Evolutionary conservation across 2,329 filamentous ascomycete genomes (phyloP), one percentile per base, ranked within the genome.

Genomic region (Colletotrichum euphorbiae): DNA sequence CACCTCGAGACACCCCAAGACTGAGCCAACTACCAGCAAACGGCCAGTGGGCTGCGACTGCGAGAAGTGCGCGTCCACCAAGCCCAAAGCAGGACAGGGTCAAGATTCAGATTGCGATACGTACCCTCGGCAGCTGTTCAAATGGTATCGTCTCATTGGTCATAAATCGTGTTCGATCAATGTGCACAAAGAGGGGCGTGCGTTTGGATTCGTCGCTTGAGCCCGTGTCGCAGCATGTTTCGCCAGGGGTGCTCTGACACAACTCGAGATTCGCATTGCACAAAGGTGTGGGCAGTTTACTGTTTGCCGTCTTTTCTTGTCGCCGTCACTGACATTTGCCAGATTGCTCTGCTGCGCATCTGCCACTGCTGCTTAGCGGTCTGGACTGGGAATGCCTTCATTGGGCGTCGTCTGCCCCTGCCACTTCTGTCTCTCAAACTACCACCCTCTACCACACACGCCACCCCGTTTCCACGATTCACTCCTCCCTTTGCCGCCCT

Each of bases 161-260:
- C 57, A 43, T 8, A 40, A 40, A 46, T 15, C 1, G n/a, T 6
- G 1, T 36, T 48, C 24, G 58, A 67, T 46, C 24, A 55, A 67
- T 57, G 66, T 52, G 55, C 60, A 48, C 33, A 42, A 19, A 54
- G 40, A 66, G 68, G 64, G 64, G 52, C 40, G 61, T 65, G 61
- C 48, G 61, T 58, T 51, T 65, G 46, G 40, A 59, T 65, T 52
- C n/a, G 54, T 60, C 54, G 65, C 65, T 65, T 65, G 55, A 64
- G 67, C 62, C 62, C 67, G 65, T 59, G 77, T 79, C 75, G 73
- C 77, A 79, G 75, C 60, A 63, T 72, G 78, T 80, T 80, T 80
- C 78, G 78, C 74, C 77, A 75, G 75, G 77, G 77, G 76, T 71
- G 65, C 73, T 76, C 76, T 76, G 72, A 72, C 73, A 79, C 76